Conservation (phyloP, 1,284 basidiomycete species). For the Cutaneotrichosporon sp. region DNA sequence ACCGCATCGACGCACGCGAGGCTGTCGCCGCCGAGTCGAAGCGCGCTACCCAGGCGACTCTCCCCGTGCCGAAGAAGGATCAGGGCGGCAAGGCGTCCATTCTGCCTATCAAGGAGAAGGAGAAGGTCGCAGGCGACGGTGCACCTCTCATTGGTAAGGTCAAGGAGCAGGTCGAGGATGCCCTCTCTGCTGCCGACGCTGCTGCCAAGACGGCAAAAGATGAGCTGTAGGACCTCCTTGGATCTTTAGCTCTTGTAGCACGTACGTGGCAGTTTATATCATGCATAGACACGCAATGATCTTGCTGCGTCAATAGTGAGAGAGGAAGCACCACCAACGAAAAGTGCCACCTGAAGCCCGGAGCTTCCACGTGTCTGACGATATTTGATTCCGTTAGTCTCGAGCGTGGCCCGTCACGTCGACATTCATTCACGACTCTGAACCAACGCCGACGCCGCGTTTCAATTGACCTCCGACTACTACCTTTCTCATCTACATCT, state of each 20-base stretch:
- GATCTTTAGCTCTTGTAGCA: too few relatives aligned
- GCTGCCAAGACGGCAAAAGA: constrained; percentile 54
- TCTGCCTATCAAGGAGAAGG: constrained; percentile 16
- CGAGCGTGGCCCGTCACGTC: constrained; percentile 17
- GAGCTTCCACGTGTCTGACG: background rate
- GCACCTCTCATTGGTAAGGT: constrained; percentile 37
- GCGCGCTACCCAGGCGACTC: constrained; percentile 11
- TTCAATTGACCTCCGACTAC: too few relatives aligned
- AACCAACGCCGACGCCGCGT: too few relatives aligned
- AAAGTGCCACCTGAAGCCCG: background rate
- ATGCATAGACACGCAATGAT: background rate
- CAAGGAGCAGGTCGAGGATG: constrained; percentile 38
- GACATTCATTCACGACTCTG: too few relatives aligned
- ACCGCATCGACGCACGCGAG: constrained; percentile 36
- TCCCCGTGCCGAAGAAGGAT: constrained; percentile 25
- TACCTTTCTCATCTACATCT: background rate
- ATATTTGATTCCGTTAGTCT: background rate
- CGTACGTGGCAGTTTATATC: too few relatives aligned
- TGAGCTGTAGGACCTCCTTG: too few relatives aligned
- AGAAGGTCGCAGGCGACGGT: too few relatives aligned
- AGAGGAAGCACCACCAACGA: background rate
- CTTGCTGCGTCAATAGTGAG: background rate
- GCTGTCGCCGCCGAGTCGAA: constrained; percentile 8
- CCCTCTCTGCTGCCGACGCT: constrained; percentile 61
- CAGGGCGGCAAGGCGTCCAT: background rate